Conservation (phyloP, 768 basidiomycete species). For the Jaapia argillacea region DNA sequence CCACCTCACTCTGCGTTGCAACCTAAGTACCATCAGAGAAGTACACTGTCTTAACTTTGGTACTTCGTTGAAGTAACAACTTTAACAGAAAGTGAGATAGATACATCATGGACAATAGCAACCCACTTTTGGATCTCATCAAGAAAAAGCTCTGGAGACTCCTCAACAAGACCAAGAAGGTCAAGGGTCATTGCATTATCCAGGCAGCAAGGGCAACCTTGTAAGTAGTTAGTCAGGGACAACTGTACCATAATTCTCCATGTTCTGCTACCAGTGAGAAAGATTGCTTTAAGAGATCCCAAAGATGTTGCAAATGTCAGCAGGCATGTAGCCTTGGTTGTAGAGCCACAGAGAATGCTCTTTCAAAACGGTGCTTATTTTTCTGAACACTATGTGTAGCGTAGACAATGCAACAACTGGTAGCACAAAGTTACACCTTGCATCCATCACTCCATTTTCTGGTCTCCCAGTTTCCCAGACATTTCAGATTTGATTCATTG, state of each 20-base stretch:
- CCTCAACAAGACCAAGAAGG: not conserved
- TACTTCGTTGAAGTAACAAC: no score
- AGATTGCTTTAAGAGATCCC: not conserved
- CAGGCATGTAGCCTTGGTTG: not conserved
- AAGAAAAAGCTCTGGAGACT: not conserved
- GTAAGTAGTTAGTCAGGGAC: not conserved
- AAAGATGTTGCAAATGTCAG: not conserved
- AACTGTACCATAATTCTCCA: not conserved
- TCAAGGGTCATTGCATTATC: not conserved
- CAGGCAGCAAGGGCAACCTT: not conserved
- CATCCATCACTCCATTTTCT: no score
- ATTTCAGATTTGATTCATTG: no score
- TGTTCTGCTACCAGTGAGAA: not conserved
- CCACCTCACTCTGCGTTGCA: no score
- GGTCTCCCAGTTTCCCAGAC: no score
- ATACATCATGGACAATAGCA: not conserved
- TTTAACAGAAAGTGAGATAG: not conserved
- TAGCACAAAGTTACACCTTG: no score
- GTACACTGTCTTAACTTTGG: no score
- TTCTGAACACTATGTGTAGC: not conserved
- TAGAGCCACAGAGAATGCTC: not conserved
- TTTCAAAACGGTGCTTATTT: not conserved
- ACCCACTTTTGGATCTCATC: not conserved
- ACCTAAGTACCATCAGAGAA: no score
- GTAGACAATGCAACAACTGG: no score